Evolutionary conservation across 352 stramenopile species (phyloP).

Genomic region (Phytopythium helicoides): DNA sequence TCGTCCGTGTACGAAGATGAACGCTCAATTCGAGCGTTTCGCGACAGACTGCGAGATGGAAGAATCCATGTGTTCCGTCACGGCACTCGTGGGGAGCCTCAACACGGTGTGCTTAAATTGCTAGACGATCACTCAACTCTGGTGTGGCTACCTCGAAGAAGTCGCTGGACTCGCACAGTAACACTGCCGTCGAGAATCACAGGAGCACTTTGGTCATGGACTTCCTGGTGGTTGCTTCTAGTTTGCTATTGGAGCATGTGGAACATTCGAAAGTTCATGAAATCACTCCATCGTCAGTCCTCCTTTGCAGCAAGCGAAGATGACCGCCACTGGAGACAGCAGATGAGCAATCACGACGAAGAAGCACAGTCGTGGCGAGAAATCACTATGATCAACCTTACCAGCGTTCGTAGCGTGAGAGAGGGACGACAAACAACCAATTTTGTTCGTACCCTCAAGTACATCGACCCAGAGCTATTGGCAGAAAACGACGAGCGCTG

Average conservation of each 20-base stretch:
- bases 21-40: conserved; percentile 33
- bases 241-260: not conserved
- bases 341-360: not conserved
- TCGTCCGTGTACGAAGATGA: conserved; percentile 15
- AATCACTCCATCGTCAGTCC: no score
- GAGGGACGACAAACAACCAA: conserved; percentile 74
- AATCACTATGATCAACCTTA: conserved; percentile 27
- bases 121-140: conserved; percentile 64
- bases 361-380: not conserved
- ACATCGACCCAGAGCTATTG: conserved; percentile 41
- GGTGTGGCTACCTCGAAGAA: conserved; percentile 44
- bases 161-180: conserved; percentile 1
- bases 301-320: not conserved
- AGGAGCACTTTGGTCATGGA: not conserved
- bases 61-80: conserved; percentile 49
- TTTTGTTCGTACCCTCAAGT: conserved; percentile 84
- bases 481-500: conserved; percentile 63
- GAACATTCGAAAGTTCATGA: not conserved
- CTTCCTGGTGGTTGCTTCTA: not conserved
- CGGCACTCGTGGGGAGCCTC: conserved; percentile 38
- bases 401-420: conserved; percentile 56
- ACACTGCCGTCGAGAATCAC: not conserved
- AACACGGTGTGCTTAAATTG: conserved; percentile 53
- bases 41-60: conserved; percentile 62
- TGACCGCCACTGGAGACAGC: not conserved